These are phyloP conservation scores for Salix viminalis DNA, from an alignment of 345 rosid genomes.

Conservation along the genomic window DNA sequence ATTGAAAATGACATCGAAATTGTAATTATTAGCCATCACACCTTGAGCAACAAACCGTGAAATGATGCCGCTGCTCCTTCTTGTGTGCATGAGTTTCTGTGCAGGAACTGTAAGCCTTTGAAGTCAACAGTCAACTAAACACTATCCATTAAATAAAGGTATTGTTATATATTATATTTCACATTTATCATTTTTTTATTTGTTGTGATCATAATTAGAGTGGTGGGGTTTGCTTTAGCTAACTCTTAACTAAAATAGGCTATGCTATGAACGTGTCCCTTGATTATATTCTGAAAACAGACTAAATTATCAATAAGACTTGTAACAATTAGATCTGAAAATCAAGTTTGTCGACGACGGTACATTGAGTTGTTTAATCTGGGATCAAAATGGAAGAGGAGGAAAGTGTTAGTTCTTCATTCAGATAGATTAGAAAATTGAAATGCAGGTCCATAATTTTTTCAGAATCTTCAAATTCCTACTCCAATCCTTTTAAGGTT, in stretches of 20 bases:
- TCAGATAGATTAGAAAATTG: too few species aligned
- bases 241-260: background rate
- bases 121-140: conserved; percentile 36
- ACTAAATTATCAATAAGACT: background rate
- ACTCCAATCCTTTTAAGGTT: too few species aligned
- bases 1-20: conserved; percentile 27
- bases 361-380: too few species aligned
- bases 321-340: background rate
- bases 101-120: conserved; percentile 38
- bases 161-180: background rate
- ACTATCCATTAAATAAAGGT: background rate
- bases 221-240: background rate
- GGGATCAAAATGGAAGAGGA: background rate
- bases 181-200: background rate
- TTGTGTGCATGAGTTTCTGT: conserved; percentile 40
- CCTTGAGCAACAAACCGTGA: conserved; percentile 40
- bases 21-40: conserved; percentile 47
- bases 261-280: background rate
- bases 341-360: background rate
- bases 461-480: too few species aligned
- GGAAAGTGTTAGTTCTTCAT: too few species aligned
- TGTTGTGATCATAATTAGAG: background rate
- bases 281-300: background rate
- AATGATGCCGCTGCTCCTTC: conserved; percentile 27
- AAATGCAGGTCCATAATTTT: too few species aligned